Conservation (phyloP, 139 green algal species). For the Desmodesmus armatus region DNA sequence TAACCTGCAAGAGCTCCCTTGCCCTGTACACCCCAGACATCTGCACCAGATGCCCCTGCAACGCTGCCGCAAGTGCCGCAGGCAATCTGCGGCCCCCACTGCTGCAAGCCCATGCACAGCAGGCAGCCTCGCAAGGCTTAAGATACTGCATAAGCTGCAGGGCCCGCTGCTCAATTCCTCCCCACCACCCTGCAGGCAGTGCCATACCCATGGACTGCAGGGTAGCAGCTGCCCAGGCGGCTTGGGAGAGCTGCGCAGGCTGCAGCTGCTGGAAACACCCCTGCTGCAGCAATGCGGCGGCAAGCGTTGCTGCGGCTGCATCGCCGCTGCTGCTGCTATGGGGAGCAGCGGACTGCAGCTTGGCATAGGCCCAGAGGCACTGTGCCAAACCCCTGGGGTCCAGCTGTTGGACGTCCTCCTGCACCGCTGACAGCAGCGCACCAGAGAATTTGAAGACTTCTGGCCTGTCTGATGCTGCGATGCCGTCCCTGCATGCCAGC, state of each 20-base stretch:
- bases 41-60: not conserved
- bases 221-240: not conserved
- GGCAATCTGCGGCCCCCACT: not conserved
- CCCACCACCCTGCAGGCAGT: not conserved
- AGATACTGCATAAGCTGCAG: not conserved
- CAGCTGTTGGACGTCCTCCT: not conserved
- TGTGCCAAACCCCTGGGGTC: slow-evolving; percentile 7
- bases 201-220: not conserved
- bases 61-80: no score
- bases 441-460: slow-evolving; percentile 35
- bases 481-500: not conserved
- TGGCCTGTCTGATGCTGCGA: not conserved
- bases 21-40: not conserved
- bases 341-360: not conserved
- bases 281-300: not conserved
- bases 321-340: slow-evolving; percentile 34
- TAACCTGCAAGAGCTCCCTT: not conserved
- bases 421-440: not conserved
- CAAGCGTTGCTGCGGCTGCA: slow-evolving; percentile 25
- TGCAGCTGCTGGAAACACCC: not conserved
- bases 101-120: slow-evolving; percentile 18
- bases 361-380: slow-evolving; percentile 27
- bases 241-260: slow-evolving; percentile 23
- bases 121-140: not conserved
- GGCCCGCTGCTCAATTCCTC: not conserved